These are phyloP conservation scores for Albifimbria verrucaria DNA, from an alignment of 2,329 filamentous ascomycete species.

Conservation along the genomic window DNA sequence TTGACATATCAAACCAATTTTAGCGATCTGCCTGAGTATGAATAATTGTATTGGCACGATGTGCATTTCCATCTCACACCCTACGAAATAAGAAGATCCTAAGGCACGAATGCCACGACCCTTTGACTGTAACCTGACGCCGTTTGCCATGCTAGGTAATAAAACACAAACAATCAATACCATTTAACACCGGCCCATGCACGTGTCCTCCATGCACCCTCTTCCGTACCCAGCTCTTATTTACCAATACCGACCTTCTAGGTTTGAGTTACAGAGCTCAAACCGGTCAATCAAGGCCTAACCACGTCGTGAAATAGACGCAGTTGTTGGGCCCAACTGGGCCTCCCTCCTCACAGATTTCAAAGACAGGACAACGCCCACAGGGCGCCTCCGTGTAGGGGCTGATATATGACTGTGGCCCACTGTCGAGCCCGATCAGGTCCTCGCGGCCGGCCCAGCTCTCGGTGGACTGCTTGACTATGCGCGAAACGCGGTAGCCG, in stretches of 20 bases:
- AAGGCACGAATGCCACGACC: no score
- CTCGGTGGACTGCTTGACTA: slow-evolving; percentile 41
- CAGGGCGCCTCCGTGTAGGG: slow-evolving; percentile 87
- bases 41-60: slow-evolving; percentile 2
- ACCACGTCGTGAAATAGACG: slow-evolving; percentile 87
- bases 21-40: not conserved
- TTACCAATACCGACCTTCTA: no score
- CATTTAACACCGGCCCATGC: not conserved
- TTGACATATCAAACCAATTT: slow-evolving; percentile 3
- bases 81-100: no score
- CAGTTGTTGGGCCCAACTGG: slow-evolving; percentile 88
- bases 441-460: slow-evolving; percentile 38
- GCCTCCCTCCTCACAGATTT: slow-evolving; percentile 85
- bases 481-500: slow-evolving; percentile 51
- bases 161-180: not conserved
- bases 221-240: no score
- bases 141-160: not conserved
- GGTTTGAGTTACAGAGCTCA: no score
- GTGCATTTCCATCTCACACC: no score
- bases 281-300: slow-evolving; percentile 47
- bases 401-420: slow-evolving; percentile 52
- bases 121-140: not conserved
- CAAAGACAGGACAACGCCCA: slow-evolving; percentile 87
- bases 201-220: no score
- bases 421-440: slow-evolving; percentile 31